Base-by-base conservation (phyloP, 2,329 filamentous ascomycete species). In the Rutstroemia sp. region DNA sequence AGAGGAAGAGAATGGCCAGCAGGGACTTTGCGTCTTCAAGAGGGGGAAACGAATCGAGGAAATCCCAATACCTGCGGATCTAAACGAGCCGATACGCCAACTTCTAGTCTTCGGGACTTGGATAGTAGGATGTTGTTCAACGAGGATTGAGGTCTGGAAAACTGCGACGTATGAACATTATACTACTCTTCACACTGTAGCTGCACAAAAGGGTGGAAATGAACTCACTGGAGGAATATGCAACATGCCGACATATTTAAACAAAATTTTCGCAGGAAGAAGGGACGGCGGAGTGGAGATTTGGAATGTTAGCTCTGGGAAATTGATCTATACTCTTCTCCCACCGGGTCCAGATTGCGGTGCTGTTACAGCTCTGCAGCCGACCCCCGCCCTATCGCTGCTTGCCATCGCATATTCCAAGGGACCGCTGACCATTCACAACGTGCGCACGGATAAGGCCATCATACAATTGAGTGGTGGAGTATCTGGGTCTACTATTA, bases 281-380 rank as follows among this genome's bases (percentile, higher is more conserved):
- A 82, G 81, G 61, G 91, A 99, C 70, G 94, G 94, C 6, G 87
- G 85, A 71, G 86, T 96, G 8, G 94, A 99, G 69, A 95, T 99
- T 51, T 99, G 94, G 92, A 99, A 99, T 69, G 77, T 99, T 59
- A 95, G 88, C 69, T 96, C 90, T 3, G 92, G 82, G 49, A 96
- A 95, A 71, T 78, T 96, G 54, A 83, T 99, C 27, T 95, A 96
- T 71, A 95, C 91, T 2, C 86, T 99, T 52, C 75, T 94, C 14
- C 88, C 94, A 0, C 85, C 88, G 0, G 80, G 81, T 8, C 77
- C 85, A 2, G 79, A 85, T 52, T 86, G 82, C 63, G 92, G 92
- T 48, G 79, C 87, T 14, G 88, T 97, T n/a, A 95, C 90, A 5
- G 90, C 90, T 44, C 76, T 99, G 51, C 83, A 95, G 63, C 86